Conservation (phyloP, 805 yeast genomes). For the Hanseniaspora taiwanica region DNA sequence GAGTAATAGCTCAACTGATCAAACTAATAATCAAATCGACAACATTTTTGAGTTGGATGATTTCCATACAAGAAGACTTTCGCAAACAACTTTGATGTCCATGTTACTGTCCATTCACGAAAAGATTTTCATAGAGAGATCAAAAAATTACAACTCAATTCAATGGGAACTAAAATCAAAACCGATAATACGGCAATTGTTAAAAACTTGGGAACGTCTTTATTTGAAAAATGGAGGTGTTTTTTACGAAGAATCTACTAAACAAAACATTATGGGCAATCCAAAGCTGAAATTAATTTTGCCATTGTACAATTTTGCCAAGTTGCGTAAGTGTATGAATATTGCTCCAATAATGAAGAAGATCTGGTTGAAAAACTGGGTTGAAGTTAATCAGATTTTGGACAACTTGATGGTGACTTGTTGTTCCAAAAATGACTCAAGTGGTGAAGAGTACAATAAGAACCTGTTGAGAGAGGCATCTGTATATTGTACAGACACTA, state of each 20-base stretch:
- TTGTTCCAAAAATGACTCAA: conserved; percentile 3
- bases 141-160: conserved; percentile 29
- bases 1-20: conserved; percentile 15
- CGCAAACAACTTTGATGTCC: conserved; percentile 38
- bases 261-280: conserved; percentile 33
- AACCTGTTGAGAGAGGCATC: conserved; percentile 56
- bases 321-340: conserved; percentile 49
- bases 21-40: not conserved
- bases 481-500: conserved; percentile 40
- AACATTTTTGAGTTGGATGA: conserved; percentile 4
- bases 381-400: conserved; percentile 43
- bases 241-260: conserved; percentile 16
- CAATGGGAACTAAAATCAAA: conserved; percentile 54
- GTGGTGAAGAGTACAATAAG: conserved; percentile 29
- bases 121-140: conserved; percentile 41
- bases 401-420: conserved; percentile 23
- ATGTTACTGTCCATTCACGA: conserved; percentile 57
- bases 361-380: conserved; percentile 59
- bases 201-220: conserved; percentile 56
- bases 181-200: conserved; percentile 42
- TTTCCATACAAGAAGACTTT: conserved; percentile 21
- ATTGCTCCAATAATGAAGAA: conserved; percentile 47
- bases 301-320: conserved; percentile 55
- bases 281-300: conserved; percentile 50
- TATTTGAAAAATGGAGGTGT: conserved; percentile 54